A percentile compares a stretch with the other conserved stretches of the same genome.
phyloP scores from a whole-genome alignment of 768 basidiomycete species.

The Phallus indusiatus region DNA sequence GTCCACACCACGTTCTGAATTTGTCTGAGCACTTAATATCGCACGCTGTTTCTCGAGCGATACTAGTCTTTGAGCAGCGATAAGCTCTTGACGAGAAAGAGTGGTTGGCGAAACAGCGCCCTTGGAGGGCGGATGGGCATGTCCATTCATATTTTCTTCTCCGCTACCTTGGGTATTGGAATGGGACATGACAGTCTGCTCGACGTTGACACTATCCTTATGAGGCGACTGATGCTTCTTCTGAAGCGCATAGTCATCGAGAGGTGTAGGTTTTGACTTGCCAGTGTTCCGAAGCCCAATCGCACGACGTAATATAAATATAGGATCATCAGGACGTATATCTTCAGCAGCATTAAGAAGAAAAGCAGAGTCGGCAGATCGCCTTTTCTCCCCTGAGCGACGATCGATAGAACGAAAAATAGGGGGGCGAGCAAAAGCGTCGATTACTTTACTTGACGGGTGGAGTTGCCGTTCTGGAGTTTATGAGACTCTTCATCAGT shows the following conservation, averaged over 20 bases:
- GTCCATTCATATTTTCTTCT: background rate
- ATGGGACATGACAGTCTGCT: background rate
- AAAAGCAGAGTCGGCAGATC: slow-evolving; percentile 75
- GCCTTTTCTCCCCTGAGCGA: slow-evolving; percentile 60
- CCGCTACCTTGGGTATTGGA: background rate
- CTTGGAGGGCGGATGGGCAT: background rate
- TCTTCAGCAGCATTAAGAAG: slow-evolving; percentile 67
- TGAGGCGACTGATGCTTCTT: slow-evolving; percentile 32
- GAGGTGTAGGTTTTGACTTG: slow-evolving; percentile 63
- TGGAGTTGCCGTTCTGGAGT: slow-evolving; percentile 63
- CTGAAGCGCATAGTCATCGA: slow-evolving; percentile 77
- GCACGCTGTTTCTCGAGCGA: slow-evolving; percentile 78
- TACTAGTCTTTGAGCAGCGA: slow-evolving; percentile 85
- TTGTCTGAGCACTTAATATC: slow-evolving; percentile 77
- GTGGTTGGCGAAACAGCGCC: background rate
- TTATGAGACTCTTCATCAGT: slow-evolving; percentile 8
- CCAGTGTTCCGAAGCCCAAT: slow-evolving; percentile 56
- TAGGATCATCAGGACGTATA: slow-evolving; percentile 71
- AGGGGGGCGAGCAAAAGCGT: slow-evolving; percentile 73
- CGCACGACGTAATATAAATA: slow-evolving; percentile 84
- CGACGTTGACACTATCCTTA: background rate
- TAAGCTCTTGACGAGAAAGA: slow-evolving; percentile 76
- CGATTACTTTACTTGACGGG: slow-evolving; percentile 76
- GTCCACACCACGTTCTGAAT: slow-evolving; percentile 81
- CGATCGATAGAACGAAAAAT: slow-evolving; percentile 54